These are phyloP conservation scores for Plantago major DNA, from an alignment of 257 asterid genomes.

Conservation along the genomic window DNA sequence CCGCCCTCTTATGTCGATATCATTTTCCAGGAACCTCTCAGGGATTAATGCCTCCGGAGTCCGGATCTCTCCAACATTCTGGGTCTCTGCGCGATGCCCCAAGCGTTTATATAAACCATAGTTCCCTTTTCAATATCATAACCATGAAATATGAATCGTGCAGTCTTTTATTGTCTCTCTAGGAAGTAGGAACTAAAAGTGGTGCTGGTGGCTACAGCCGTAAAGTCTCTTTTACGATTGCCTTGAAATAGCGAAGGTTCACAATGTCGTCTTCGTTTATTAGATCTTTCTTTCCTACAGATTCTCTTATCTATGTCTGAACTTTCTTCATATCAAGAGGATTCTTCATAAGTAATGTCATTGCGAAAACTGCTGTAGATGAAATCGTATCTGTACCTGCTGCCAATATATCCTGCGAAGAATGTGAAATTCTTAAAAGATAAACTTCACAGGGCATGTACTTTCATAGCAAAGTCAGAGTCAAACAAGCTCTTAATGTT, in stretches of 20 bases:
- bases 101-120: not conserved
- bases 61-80: not conserved
- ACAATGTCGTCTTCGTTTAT: not conserved
- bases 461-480: no score
- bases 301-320: conserved; percentile 12
- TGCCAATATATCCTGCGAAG: conserved; percentile 12
- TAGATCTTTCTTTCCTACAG: conserved; percentile 10
- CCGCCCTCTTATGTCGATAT: not conserved
- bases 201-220: not conserved
- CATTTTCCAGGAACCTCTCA: not conserved
- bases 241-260: not conserved
- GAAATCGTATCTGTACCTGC: conserved; percentile 25
- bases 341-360: conserved; percentile 16
- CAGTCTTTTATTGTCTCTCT: not conserved
- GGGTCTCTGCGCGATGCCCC: not conserved
- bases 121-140: not conserved
- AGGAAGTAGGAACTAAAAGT: not conserved
- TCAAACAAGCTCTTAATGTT: no score
- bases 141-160: not conserved
- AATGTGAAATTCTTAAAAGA: not conserved
- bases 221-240: not conserved
- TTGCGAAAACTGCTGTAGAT: conserved; percentile 9
- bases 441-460: no score
- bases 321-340: conserved; percentile 15
- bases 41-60: not conserved